Base-by-base conservation (phyloP, 768 basidiomycete genomes). In the Podaxis pistillaris region DNA sequence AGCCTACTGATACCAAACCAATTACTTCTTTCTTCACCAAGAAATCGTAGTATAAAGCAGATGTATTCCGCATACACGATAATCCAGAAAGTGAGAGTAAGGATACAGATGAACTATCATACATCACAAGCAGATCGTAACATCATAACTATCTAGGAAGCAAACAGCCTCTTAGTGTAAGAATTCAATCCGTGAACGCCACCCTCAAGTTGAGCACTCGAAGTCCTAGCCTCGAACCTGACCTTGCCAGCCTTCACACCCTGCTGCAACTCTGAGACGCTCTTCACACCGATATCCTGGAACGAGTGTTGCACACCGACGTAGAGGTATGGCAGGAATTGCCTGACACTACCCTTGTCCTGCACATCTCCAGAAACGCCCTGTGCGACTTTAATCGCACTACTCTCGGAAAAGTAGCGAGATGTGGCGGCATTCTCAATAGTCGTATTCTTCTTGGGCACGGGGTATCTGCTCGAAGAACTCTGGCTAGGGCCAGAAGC, bases 361-460 rank as follows among this genome's bases (percentile, higher is more conserved):
- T 93, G 91, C 11, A 98, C 96, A 69, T 98, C 94, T 12, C 96
- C 96, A 12, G 92, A 91, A 8, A 99, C 96, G 64, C 94, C 94
- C 74, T 96, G 93, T 1, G 96, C 96, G 41, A 99, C 97, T 80
- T 98, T 97, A 74, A 99, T 89, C 4, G 89, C 83, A 54, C 93
- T 94, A 62, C 85, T 84, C 77, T 97, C 94, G 38, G 93, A 95
- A 78, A 97, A 97, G 81, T 97, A 99, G 26, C 96, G 85, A 36
- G 93, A 88, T 2, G 96, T 98, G 1, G 97, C 97, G 12, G 96
- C 97, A 70, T 98, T 98, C 77, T 96, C 94, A 37, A 87, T 76
- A 0, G 79, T 78, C 15, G 69, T 76, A 19, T 74, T 72, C 70
- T 80, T 82, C 67, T 80, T 80, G 28, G 79, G 81, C 38, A 75